These are phyloP conservation scores for Boletus smithii DNA, from an alignment of 1,284 basidiomycete genomes.

Conservation along the genomic window DNA sequence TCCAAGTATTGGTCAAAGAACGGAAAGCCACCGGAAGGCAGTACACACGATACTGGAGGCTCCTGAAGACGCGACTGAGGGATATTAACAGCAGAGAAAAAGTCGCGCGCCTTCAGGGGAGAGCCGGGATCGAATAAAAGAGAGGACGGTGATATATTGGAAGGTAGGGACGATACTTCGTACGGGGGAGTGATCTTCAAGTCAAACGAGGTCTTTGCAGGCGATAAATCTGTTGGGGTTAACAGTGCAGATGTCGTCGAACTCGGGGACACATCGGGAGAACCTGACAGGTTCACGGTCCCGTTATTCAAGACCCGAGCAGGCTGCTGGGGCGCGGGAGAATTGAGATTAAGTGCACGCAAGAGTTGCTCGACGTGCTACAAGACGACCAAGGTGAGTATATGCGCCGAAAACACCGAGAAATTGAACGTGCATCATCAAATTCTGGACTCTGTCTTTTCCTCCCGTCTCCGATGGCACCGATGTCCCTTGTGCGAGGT, in stretches of 20 bases:
- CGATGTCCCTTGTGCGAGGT: conserved; percentile 49
- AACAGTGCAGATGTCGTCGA: conserved; percentile 61
- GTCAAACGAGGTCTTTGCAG: conserved; percentile 53
- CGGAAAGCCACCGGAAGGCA: conserved; percentile 38
- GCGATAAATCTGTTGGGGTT: conserved; percentile 68
- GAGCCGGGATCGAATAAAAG: conserved; percentile 45
- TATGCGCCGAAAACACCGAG: conserved; percentile 24
- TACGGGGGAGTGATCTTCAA: conserved; percentile 50
- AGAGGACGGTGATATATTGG: conserved; percentile 34
- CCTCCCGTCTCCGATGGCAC: conserved; percentile 73
- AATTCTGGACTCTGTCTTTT: conserved; percentile 56
- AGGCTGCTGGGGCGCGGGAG: conserved; percentile 56
- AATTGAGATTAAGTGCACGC: conserved; percentile 70
- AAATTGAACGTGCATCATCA: conserved; percentile 45
- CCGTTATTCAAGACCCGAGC: conserved; percentile 38
- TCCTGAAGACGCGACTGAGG: conserved; percentile 31
- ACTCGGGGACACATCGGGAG: conserved; percentile 65
- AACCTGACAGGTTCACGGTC: conserved; percentile 44
- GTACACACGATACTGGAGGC: conserved; percentile 31
- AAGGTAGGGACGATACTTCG: conserved; percentile 39
- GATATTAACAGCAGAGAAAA: conserved; percentile 33
- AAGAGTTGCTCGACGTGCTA: conserved; percentile 76
- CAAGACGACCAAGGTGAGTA: conserved; percentile 25
- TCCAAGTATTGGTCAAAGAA: conserved; percentile 55
- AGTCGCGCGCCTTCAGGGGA: conserved; percentile 39